Evolutionary conservation across 2,329 filamentous ascomycete genomes (phyloP), one percentile per base, ranked within the genome.

Genomic region (Alternaria rosae): DNA sequence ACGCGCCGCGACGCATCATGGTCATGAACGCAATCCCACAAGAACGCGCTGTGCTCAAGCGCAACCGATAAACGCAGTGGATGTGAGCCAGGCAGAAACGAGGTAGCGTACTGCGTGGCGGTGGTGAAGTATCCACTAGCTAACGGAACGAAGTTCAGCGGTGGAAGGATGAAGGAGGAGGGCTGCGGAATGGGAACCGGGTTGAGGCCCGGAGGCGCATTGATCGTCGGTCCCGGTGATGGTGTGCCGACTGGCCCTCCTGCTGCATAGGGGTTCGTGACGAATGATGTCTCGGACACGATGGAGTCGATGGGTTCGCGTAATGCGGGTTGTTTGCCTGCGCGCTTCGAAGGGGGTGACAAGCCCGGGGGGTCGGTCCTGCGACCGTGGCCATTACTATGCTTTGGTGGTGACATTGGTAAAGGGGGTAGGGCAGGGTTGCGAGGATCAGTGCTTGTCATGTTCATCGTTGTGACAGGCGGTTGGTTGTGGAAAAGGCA

Each of bases 401-500:
- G 47, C 20, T 54, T 60, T 38, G 62, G 63, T 32, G 72, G 70
- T 13, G 71, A 72, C 6, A 69, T 59, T 15, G 73, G 69, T 26
- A 75, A 52, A 6, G 71, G 66, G 43, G 73, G 71, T n/a, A 65
- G 67, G 9, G 63, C 70, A 30, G 68, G 61, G n/a, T 61, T 56
- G 38, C 75, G 69, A 53, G 70, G 64, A 57, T 79, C 77, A 15
- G 71, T 71, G 3, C 70, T 70, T 26, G 70, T 69, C 72, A 79
- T 77, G 59, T 78, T 78, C 10, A 75, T 74, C 25, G 70, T 68
- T 3, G 77, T 78, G 59, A 97, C 87, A 0, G 91, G 86, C 0
- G 94, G 94, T 55, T 92, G 89, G 80, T 97, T 97, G 82, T 97
- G 93, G 76, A 97, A 98, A 12, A 98, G 86, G 56, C 97, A 95